Evolutionary conservation across 768 basidiomycete genomes (phyloP).

Genomic region (Boletus pseudopeckii): DNA sequence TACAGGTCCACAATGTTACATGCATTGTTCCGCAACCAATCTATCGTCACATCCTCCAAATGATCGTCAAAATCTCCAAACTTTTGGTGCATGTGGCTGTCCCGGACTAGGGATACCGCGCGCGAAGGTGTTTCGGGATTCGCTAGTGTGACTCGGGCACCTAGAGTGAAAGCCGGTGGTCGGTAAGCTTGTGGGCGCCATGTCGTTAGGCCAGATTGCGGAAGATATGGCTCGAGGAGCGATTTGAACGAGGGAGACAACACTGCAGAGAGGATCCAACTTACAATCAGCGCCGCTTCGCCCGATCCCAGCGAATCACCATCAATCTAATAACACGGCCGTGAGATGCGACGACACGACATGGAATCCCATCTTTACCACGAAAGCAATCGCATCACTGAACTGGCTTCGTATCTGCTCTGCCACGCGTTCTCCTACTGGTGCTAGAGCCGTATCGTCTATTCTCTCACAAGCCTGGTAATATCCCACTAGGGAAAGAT

Average conservation of each 20-base stretch:
- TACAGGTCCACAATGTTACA: constrained; percentile 27
- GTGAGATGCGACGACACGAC: constrained; percentile 7
- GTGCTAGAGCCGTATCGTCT: constrained; percentile 57
- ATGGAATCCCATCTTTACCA: constrained; percentile 43
- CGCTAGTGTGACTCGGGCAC: constrained; percentile 46
- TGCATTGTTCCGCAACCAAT: constrained; percentile 44
- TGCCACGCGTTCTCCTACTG: constrained; percentile 63
- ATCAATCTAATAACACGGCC: constrained; percentile 46
- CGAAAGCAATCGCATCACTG: constrained; percentile 60
- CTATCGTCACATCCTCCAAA: constrained; percentile 62
- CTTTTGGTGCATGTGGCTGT: constrained; percentile 47
- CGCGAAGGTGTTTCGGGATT: constrained; percentile 43
- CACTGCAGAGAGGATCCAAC: constrained; percentile 23
- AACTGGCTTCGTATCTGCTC: constrained; percentile 53
- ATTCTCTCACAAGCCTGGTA: constrained; percentile 70
- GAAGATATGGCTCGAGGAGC: constrained; percentile 47
- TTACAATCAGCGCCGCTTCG: constrained; percentile 55
- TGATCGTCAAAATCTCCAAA: constrained; percentile 85
- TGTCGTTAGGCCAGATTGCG: constrained; percentile 34
- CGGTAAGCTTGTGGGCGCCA: constrained; percentile 48
- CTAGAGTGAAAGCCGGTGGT: constrained; percentile 41
- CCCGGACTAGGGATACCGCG: constrained; percentile 48
- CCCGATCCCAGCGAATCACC: constrained; percentile 52
- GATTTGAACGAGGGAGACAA: constrained; percentile 1
- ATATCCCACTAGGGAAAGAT: constrained; percentile 61